Base-by-base conservation (phyloP, 2,329 filamentous ascomycete species). In the Claviceps paspali region DNA sequence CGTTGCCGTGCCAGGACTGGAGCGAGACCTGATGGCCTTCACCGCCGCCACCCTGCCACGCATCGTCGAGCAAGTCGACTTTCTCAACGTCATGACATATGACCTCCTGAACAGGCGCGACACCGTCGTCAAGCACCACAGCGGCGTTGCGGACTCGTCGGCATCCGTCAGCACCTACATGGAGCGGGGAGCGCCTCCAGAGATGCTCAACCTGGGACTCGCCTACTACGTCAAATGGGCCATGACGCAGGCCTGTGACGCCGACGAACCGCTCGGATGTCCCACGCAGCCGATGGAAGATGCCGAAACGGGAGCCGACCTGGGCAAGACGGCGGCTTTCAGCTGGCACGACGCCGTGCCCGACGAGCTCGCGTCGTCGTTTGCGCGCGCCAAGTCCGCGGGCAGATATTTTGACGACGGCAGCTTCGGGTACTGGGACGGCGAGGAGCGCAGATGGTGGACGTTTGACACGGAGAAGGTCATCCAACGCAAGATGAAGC, bases 51-150 rank as follows among this genome's bases (percentile, higher is more conserved):
- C 68, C 12, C 60, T 77, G 0, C 72, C 76, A 0, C 56, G 64
- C 39, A 79, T 84, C 48, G 66, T 63, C 47, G 49, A 60, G 4
- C 61, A 65, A 1, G 66, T 82, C 12, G 76, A 84, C 49, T 77
- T 77, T 45, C 62, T 83, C 51, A 84, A 83, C 46, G 60, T 68
- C 48, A 70, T 82, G 79, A 67, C 70, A 2, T 83, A 82, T 52
- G 79, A 83, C 47, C 56, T 80, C 38, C 74, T 79, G 64, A 80
- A 82, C 59, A 70, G 79, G 24, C 73, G 80, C 24, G 73, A 82
- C 56, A 73, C 56, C 30, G 51, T 61, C 8, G 81, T 79, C 3
- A 65, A 60, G 24, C 79, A 84, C 53, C 77, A 82, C 50, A 76
- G 68, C 30, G 73, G 73, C n/a, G 61, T 82, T 6, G 49, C 59